A percentile compares a stretch with the other conserved stretches of the same genome.
phyloP scores from a whole-genome alignment of 2,329 filamentous ascomycete species.

The Trichophyton equinum region DNA sequence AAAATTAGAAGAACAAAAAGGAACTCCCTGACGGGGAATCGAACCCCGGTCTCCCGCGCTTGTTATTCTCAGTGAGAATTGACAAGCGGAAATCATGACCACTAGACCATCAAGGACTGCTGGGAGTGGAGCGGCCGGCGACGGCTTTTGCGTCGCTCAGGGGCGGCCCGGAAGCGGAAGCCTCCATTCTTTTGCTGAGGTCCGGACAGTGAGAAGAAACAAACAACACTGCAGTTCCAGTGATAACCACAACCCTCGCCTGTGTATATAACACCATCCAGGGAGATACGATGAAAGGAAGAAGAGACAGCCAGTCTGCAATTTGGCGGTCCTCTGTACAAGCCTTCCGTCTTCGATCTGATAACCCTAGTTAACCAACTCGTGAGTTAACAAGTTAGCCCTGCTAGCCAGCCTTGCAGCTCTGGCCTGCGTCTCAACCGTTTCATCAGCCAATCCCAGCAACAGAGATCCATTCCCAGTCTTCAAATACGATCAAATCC shows the following conservation, averaged over 20 bases:
- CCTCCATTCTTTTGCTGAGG: no score
- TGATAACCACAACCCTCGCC: no score
- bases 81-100: slow-evolving; percentile 14
- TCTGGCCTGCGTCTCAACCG: not conserved
- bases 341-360: no score
- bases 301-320: no score
- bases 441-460: not conserved
- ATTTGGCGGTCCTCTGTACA: no score
- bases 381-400: not conserved
- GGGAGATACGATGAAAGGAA: no score
- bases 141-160: not conserved
- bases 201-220: no score
- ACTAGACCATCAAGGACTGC: slow-evolving; percentile 12
- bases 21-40: slow-evolving; percentile 14
- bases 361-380: no score
- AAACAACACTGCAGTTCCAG: no score
- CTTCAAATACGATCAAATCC: not conserved
- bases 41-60: slow-evolving; percentile 15
- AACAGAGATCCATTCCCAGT: not conserved
- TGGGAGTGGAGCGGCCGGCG: not conserved
- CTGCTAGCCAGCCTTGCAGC: not conserved
- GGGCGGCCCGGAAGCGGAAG: not conserved
- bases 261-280: no score
- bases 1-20: slow-evolving; percentile 1
- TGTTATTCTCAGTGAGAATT: slow-evolving; percentile 6